Percentiles rank a stretch among this genome's conserved stretches.
These are phyloP conservation scores for Vaccinium vitisidaea DNA, from an alignment of 148 eudicot genomes.

Conservation along the genomic window DNA sequence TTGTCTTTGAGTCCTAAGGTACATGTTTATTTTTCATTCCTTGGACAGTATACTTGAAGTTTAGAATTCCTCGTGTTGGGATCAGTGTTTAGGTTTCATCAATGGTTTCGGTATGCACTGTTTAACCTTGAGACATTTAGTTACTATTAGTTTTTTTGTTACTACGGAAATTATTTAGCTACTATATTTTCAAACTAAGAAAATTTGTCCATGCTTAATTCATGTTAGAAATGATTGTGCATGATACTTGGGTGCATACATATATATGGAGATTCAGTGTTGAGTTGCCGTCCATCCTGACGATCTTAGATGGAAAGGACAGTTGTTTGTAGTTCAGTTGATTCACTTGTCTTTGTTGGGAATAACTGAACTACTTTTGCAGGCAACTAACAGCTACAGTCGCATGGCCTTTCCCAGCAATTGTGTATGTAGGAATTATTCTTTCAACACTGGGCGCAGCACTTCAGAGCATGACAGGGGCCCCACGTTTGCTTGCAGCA, in stretches of 20 bases:
- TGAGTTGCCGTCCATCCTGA: not conserved
- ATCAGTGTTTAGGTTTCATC: not conserved
- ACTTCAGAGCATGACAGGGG: slow-evolving; percentile 94
- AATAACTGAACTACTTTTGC: slow-evolving; percentile 34
- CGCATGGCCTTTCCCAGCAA: slow-evolving; percentile 92
- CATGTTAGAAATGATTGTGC: not conserved
- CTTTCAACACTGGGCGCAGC: slow-evolving; percentile 99
- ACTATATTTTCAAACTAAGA: not conserved
- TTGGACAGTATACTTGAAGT: not conserved
- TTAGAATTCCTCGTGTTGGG: not conserved
- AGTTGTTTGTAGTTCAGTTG: slow-evolving; percentile 6
- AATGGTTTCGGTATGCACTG: not conserved
- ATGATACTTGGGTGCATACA: not conserved
- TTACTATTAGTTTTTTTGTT: not conserved
- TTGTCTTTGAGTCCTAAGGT: not conserved
- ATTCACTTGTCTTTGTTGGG: not conserved
- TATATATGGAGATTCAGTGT: not conserved
- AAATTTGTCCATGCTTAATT: not conserved
- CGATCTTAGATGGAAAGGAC: not conserved
- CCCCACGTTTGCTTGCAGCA: slow-evolving; percentile 94
- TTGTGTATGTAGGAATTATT: slow-evolving; percentile 84
- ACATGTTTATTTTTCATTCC: not conserved
- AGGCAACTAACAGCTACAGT: slow-evolving; percentile 94
- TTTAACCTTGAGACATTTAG: not conserved
- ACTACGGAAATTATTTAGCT: not conserved